Evolutionary conservation across 1,284 basidiomycete genomes (phyloP).

Genomic region (Gomphus sp.): DNA sequence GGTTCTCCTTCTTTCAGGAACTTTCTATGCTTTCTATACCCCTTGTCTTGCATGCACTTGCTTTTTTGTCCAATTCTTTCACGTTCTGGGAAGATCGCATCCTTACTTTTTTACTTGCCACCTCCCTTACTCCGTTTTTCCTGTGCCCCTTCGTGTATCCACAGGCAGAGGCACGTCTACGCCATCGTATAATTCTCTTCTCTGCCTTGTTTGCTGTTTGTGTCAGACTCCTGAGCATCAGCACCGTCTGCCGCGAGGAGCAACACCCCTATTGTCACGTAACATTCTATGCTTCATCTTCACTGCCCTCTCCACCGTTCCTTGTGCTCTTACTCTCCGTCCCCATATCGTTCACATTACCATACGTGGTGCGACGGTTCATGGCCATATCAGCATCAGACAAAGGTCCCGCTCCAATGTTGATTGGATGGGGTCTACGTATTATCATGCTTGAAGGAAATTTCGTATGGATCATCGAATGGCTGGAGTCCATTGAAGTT

Average conservation of each 20-base stretch:
- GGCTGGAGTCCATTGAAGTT: slow-evolving; percentile 49
- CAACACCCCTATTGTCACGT: slow-evolving; percentile 83
- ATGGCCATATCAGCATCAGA: slow-evolving; percentile 66
- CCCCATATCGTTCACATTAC: slow-evolving; percentile 49
- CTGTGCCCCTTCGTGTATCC: slow-evolving; percentile 58
- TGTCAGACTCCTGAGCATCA: slow-evolving; percentile 63
- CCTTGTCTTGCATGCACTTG: slow-evolving; percentile 57
- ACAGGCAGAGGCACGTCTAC: slow-evolving; percentile 42
- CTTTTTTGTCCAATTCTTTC: slow-evolving; percentile 89
- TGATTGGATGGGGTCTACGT: slow-evolving; percentile 52
- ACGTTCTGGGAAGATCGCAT: slow-evolving; percentile 93
- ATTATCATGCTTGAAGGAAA: slow-evolving; percentile 50
- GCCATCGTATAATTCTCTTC: slow-evolving; percentile 70
- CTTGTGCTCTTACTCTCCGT: slow-evolving; percentile 47
- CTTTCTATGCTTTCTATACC: background rate
- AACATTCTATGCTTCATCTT: slow-evolving; percentile 76
- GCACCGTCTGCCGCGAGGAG: slow-evolving; percentile 91
- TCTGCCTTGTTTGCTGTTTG: slow-evolving; percentile 59
- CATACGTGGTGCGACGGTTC: slow-evolving; percentile 47
- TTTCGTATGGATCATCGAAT: slow-evolving; percentile 74
- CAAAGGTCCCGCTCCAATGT: slow-evolving; percentile 57
- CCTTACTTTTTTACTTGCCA: slow-evolving; percentile 63
- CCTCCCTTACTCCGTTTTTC: slow-evolving; percentile 51
- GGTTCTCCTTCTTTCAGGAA: background rate
- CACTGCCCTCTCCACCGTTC: slow-evolving; percentile 52